A percentile compares a stretch with the other conserved stretches of the same genome.
These are phyloP conservation scores for Kwoniella botswanensis DNA, from an alignment of 768 basidiomycete genomes.

Conservation along the genomic window DNA sequence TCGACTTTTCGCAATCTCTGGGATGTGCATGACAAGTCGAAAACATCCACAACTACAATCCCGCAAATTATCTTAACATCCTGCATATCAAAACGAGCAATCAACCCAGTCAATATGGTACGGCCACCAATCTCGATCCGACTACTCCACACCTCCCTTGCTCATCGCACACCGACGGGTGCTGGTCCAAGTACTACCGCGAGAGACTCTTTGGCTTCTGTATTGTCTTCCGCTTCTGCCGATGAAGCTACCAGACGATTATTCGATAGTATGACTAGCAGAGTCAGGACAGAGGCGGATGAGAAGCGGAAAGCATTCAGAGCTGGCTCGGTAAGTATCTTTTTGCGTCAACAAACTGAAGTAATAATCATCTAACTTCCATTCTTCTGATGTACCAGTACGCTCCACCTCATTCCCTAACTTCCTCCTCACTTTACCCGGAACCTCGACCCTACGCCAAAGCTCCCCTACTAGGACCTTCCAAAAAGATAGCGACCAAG, in stretches of 20 bases:
- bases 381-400: not conserved
- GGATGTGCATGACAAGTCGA: too few species aligned
- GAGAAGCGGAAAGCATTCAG: slow-evolving; percentile 15
- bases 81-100: not conserved
- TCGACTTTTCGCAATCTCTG: slow-evolving; percentile 1
- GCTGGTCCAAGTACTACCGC: not conserved
- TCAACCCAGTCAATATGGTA: slow-evolving; percentile 3
- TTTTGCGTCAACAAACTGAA: not conserved
- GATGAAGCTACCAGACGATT: slow-evolving; percentile 9
- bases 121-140: slow-evolving; percentile 17
- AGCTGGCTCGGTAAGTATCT: slow-evolving; percentile 18
- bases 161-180: slow-evolving; percentile 17
- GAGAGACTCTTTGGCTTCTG: slow-evolving; percentile 12
- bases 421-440: slow-evolving; percentile 16
- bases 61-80: too few species aligned
- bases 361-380: not conserved
- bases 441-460: slow-evolving; percentile 12
- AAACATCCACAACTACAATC: too few species aligned
- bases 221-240: slow-evolving; percentile 1
- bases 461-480: slow-evolving; percentile 65
- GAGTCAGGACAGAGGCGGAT: slow-evolving; percentile 14
- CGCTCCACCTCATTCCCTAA: slow-evolving; percentile 16
- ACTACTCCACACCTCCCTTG: slow-evolving; percentile 24
- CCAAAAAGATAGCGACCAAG: slow-evolving; percentile 63
- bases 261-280: slow-evolving; percentile 14